These are phyloP conservation scores for Phytophthora pisi DNA, from an alignment of 352 stramenopile genomes.

Conservation along the genomic window DNA sequence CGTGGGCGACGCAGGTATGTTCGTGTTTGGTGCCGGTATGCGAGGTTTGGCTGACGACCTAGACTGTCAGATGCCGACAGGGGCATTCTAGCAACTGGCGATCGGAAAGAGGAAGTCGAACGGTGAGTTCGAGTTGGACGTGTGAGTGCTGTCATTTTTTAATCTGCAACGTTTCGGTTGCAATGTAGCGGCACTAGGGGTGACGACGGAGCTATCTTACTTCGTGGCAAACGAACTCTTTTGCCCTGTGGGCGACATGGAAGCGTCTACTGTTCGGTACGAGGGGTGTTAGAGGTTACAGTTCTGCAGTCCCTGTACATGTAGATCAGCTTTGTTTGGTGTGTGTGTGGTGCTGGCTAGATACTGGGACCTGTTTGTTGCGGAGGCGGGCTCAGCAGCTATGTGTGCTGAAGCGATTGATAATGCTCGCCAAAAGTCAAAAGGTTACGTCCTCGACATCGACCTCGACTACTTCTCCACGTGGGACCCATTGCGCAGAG, in stretches of 20 bases:
- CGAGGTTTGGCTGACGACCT: not conserved
- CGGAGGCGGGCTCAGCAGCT: slow-evolving; percentile 27
- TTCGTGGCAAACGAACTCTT: slow-evolving; percentile 80
- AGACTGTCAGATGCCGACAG: slow-evolving; percentile 42
- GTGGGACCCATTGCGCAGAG: slow-evolving; percentile 83
- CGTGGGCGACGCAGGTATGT: slow-evolving; percentile 72
- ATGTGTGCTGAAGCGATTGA: slow-evolving; percentile 19
- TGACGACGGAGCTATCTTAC: slow-evolving; percentile 60
- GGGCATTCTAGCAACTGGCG: slow-evolving; percentile 34
- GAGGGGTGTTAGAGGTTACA: not conserved
- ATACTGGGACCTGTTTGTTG: slow-evolving; percentile 53
- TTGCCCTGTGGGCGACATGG: slow-evolving; percentile 42
- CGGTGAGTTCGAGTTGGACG: slow-evolving; percentile 23
- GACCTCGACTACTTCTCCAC: slow-evolving; percentile 93
- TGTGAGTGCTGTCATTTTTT: not conserved
- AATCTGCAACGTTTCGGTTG: not conserved
- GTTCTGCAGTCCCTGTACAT: not conserved
- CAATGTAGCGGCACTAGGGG: slow-evolving; percentile 41
- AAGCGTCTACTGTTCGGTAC: slow-evolving; percentile 37
- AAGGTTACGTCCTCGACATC: slow-evolving; percentile 77
- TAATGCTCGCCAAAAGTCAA: slow-evolving; percentile 29
- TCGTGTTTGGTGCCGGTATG: too few species aligned
- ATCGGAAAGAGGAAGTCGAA: slow-evolving; percentile 47
- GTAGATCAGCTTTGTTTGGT: not conserved
- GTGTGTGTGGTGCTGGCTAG: not conserved